These are phyloP conservation scores for Scenedesmus sp. DNA, from an alignment of 163 green algal species.

Conservation along the genomic window DNA sequence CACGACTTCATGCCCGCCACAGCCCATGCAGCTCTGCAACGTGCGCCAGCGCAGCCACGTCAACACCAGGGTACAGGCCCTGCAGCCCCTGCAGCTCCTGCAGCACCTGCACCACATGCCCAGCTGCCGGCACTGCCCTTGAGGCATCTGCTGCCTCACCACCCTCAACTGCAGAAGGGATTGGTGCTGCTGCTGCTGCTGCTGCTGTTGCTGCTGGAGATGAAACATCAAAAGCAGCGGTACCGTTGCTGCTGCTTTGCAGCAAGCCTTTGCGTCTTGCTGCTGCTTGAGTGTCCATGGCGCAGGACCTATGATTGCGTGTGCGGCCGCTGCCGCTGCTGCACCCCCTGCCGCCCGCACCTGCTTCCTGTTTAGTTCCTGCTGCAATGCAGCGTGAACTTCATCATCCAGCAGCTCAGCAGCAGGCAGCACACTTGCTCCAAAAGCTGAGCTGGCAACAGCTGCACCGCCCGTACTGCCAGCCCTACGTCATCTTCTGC, in stretches of 20 bases:
- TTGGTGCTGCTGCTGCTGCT: neutral
- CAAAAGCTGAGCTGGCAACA: constrained; percentile 7
- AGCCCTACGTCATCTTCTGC: constrained; percentile 20
- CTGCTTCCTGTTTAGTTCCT: neutral
- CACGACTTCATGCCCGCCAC: neutral
- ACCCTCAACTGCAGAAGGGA: too few relatives aligned
- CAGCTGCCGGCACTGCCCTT: neutral
- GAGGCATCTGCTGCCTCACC: neutral
- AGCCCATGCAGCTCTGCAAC: constrained; percentile 31
- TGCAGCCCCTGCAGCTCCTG: constrained; percentile 16
- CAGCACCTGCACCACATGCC: neutral
- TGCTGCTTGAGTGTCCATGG: constrained; percentile 35
- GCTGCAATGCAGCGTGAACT: constrained; percentile 3
- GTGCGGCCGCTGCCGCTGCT: neutral
- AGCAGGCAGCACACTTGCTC: constrained; percentile 31
- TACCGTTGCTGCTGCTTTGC: neutral
- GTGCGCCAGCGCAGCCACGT: constrained; percentile 33
- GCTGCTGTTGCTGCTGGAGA: neutral
- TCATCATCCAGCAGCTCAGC: constrained; percentile 19
- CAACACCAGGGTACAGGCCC: constrained; percentile 33
- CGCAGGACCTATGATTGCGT: neutral
- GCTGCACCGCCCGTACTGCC: neutral
- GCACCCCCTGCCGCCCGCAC: neutral
- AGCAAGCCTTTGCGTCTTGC: neutral
- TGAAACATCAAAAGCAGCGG: neutral